phyloP scores from a whole-genome alignment of 495 filamentous ascomycete genomes.

The Daldinia grandis region DNA sequence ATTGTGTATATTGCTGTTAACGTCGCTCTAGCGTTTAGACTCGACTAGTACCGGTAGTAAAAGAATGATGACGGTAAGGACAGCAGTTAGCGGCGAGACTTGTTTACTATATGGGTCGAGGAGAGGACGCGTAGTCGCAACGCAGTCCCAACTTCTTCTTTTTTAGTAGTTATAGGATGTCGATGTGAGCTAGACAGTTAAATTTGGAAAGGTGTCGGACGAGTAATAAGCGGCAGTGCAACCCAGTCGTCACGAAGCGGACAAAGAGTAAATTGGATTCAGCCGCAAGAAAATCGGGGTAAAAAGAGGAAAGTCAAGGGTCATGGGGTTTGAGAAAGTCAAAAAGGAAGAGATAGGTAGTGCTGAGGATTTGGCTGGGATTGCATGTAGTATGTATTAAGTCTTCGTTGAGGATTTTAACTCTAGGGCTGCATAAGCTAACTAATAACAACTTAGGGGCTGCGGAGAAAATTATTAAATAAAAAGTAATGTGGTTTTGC shows the following conservation, averaged over 20 bases:
- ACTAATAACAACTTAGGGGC: background rate
- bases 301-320: slow-evolving; percentile 14
- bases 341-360: slow-evolving; percentile 7
- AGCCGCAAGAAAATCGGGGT: slow-evolving; percentile 34
- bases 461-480: background rate
- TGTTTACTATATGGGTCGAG: slow-evolving; percentile 29
- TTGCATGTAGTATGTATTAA: background rate
- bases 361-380: slow-evolving; percentile 27
- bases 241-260: slow-evolving; percentile 10
- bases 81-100: background rate
- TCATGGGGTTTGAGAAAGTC: slow-evolving; percentile 18
- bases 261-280: slow-evolving; percentile 32
- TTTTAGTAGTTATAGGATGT: slow-evolving; percentile 12
- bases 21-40: slow-evolving; percentile 10
- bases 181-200: slow-evolving; percentile 10
- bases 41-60: slow-evolving; percentile 2
- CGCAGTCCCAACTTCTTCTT: slow-evolving; percentile 19
- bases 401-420: background rate
- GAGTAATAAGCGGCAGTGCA: slow-evolving; percentile 36
- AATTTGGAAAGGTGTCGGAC: slow-evolving; percentile 27
- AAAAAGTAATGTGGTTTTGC: background rate
- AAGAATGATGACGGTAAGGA: slow-evolving; percentile 14
- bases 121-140: slow-evolving; percentile 25
- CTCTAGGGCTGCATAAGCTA: background rate
- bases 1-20: slow-evolving; percentile 56